These are phyloP conservation scores for Boletus pseudo-olivaceus DNA, from an alignment of 768 basidiomycete genomes.

Conservation along the genomic window DNA sequence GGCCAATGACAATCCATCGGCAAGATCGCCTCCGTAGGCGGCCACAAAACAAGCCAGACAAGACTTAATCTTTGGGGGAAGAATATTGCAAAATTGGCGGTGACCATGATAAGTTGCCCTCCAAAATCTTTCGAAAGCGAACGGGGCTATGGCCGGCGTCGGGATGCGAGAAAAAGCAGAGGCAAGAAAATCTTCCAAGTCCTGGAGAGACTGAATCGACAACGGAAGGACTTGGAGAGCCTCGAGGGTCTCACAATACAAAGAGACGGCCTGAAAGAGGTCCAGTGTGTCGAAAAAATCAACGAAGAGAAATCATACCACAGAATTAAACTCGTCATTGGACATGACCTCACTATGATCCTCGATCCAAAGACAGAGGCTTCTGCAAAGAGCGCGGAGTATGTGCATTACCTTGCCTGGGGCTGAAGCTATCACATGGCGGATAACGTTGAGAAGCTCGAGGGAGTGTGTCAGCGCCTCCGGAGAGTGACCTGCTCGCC, in stretches of 20 bases:
- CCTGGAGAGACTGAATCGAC: constrained; percentile 38
- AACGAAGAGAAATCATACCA: constrained; percentile 37
- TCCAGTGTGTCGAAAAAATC: not conserved
- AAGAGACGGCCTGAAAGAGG: constrained; percentile 24
- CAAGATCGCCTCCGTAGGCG: constrained; percentile 47
- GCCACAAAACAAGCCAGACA: constrained; percentile 46
- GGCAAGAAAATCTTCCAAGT: constrained; percentile 44
- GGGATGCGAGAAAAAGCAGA: constrained; percentile 51
- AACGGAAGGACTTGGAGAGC: constrained; percentile 38
- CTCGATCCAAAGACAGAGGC: constrained; percentile 51
- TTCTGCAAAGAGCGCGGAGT: constrained; percentile 35
- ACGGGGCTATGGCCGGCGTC: constrained; percentile 45
- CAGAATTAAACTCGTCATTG: constrained; percentile 42
- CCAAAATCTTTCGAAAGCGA: constrained; percentile 59
- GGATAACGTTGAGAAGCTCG: constrained; percentile 36
- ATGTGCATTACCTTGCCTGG: constrained; percentile 31
- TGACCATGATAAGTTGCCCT: constrained; percentile 48
- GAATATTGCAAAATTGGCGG: constrained; percentile 33
- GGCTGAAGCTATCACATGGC: constrained; percentile 30
- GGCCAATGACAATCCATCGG: constrained; percentile 39
- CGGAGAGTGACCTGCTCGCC: constrained; percentile 16
- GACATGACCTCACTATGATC: constrained; percentile 42
- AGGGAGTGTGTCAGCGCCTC: constrained; percentile 31
- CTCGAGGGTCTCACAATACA: constrained; percentile 47
- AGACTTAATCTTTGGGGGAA: constrained; percentile 42